Evolutionary conservation across 2,329 filamentous ascomycete genomes (phyloP).

Genomic region (Colletotrichum endophyticum): DNA sequence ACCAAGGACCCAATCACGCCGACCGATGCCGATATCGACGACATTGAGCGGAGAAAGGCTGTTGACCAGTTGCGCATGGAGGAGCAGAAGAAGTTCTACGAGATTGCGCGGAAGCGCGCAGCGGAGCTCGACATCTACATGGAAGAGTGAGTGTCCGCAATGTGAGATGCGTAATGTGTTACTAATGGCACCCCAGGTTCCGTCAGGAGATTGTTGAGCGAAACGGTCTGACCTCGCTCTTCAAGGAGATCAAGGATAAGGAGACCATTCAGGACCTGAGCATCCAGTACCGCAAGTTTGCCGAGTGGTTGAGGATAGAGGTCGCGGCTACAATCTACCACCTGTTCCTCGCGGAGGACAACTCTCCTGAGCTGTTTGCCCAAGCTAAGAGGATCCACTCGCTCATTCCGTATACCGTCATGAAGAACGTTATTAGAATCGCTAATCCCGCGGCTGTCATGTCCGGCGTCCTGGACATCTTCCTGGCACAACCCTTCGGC

Average conservation of each 20-base stretch:
- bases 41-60: slow-evolving; percentile 79
- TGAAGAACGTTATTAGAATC: slow-evolving; percentile 97
- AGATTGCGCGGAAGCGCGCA: slow-evolving; percentile 88
- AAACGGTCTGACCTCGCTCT: slow-evolving; percentile 90
- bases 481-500: slow-evolving; percentile 93
- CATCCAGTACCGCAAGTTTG: slow-evolving; percentile 96
- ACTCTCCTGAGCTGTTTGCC: slow-evolving; percentile 93
- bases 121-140: slow-evolving; percentile 96
- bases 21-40: slow-evolving; percentile 81
- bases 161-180: slow-evolving; percentile 3
- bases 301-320: slow-evolving; percentile 97
- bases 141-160: slow-evolving; percentile 69
- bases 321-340: slow-evolving; percentile 97
- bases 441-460: slow-evolving; percentile 97
- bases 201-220: slow-evolving; percentile 70
- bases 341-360: slow-evolving; percentile 96
- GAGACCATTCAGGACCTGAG: slow-evolving; percentile 85
- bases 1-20: slow-evolving; percentile 73
- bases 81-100: slow-evolving; percentile 93
- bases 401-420: slow-evolving; percentile 86
- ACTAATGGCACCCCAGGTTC: slow-evolving; percentile 50
- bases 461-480: slow-evolving; percentile 93
- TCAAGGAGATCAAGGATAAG: slow-evolving; percentile 92
- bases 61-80: slow-evolving; percentile 89
- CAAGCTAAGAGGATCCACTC: slow-evolving; percentile 95